These are phyloP conservation scores for Syzygium jambos DNA, from an alignment of 345 rosid species.

Conservation along the genomic window DNA sequence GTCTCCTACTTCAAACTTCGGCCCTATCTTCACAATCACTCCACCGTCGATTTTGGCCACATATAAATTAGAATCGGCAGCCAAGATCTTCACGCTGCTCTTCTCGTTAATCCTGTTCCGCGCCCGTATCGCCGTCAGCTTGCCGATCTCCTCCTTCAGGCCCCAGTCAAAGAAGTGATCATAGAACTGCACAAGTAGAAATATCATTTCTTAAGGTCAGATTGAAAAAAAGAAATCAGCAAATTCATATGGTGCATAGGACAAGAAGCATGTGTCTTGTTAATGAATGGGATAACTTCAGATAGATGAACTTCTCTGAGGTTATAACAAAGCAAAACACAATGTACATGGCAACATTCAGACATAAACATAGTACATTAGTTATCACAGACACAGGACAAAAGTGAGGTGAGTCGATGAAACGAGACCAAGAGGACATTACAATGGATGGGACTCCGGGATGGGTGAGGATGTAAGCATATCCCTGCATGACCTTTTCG, in stretches of 20 bases:
- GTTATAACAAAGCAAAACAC: not conserved
- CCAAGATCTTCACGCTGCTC: conserved; percentile 51
- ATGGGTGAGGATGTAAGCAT: conserved; percentile 80
- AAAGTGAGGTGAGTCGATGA: not conserved
- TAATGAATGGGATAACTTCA: not conserved
- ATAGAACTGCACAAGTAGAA: conserved; percentile 43
- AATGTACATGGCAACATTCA: not conserved
- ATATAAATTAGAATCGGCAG: conserved; percentile 53
- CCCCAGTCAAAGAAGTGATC: conserved; percentile 73
- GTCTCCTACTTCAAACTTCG: conserved; percentile 55
- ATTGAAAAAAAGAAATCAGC: not conserved
- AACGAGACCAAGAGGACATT: conserved; percentile 3
- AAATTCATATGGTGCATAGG: not conserved
- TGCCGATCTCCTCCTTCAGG: conserved; percentile 43
- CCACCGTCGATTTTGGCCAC: conserved; percentile 55
- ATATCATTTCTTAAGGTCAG: not conserved
- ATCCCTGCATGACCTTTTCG: conserved; percentile 83
- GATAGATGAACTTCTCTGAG: not conserved
- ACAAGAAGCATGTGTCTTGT: not conserved
- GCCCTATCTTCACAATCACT: conserved; percentile 72
- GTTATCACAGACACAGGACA: not conserved
- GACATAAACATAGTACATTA: not conserved
- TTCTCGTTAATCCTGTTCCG: conserved; percentile 27
- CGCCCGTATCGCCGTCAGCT: conserved; percentile 35
- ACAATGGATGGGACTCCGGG: conserved; percentile 76